These are phyloP conservation scores for Ophiobolus disseminans DNA, from an alignment of 2,329 filamentous ascomycete genomes.

Conservation along the genomic window DNA sequence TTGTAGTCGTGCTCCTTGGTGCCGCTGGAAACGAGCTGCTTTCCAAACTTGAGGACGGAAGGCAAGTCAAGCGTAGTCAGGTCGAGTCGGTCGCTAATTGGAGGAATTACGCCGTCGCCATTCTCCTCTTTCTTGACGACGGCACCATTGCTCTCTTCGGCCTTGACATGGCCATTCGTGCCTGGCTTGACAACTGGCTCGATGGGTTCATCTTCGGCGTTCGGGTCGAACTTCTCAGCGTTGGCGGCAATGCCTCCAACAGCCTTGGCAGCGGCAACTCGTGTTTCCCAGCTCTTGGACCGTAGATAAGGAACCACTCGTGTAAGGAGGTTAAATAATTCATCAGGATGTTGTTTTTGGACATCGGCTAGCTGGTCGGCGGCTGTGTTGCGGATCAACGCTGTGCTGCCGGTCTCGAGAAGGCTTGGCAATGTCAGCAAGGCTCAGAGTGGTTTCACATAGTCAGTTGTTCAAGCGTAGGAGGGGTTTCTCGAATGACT, in stretches of 20 bases:
- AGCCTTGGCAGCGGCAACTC: slow-evolving; percentile 90
- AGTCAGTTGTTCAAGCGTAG: slow-evolving; percentile 2
- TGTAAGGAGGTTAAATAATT: slow-evolving; percentile 92
- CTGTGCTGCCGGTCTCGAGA: slow-evolving; percentile 95
- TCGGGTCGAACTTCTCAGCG: slow-evolving; percentile 87
- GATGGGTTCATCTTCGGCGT: slow-evolving; percentile 73
- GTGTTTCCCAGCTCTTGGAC: slow-evolving; percentile 96
- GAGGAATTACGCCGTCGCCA: slow-evolving; percentile 50
- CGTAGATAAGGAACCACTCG: slow-evolving; percentile 94
- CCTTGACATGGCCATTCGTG: slow-evolving; percentile 60
- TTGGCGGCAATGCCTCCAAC: slow-evolving; percentile 93
- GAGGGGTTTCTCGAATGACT: no score
- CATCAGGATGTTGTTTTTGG: slow-evolving; percentile 97
- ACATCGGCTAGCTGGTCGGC: slow-evolving; percentile 97
- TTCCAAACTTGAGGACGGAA: slow-evolving; percentile 81
- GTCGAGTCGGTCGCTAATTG: slow-evolving; percentile 69
- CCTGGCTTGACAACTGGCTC: slow-evolving; percentile 56
- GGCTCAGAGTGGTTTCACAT: background rate
- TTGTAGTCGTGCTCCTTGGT: slow-evolving; percentile 85
- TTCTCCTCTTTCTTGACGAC: slow-evolving; percentile 59
- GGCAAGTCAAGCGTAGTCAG: slow-evolving; percentile 79
- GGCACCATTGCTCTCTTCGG: slow-evolving; percentile 58
- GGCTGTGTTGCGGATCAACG: slow-evolving; percentile 93
- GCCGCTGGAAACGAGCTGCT: slow-evolving; percentile 80
- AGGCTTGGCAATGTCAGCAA: slow-evolving; percentile 65